Conservation (phyloP, 129 eudicot genomes). For the Heracleum sosnowskyi region DNA sequence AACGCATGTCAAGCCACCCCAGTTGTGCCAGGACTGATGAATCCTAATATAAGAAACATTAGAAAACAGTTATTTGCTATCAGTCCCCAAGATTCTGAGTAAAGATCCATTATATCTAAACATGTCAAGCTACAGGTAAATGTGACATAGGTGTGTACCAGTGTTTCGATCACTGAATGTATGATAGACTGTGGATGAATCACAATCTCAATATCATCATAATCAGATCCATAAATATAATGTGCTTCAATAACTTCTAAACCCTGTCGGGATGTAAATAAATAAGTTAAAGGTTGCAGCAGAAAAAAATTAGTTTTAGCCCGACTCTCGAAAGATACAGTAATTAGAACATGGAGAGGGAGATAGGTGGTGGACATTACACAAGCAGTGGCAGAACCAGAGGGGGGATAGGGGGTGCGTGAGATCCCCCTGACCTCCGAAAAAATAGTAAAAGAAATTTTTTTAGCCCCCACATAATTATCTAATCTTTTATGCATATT, state of each 20-base stretch:
- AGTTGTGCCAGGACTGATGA: conserved; percentile 88
- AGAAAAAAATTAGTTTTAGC: neutral
- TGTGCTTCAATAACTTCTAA: conserved; percentile 98
- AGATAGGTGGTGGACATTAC: neutral
- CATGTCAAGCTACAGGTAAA: neutral
- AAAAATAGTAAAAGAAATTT: no score
- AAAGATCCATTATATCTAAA: neutral
- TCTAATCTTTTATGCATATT: no score
- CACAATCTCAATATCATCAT: conserved; percentile 86
- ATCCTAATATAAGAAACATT: conserved; percentile 41
- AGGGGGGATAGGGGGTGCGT: no score
- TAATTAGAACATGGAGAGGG: neutral
- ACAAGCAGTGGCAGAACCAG: no score
- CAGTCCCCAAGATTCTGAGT: neutral
- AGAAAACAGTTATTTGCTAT: neutral
- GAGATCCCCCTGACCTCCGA: no score
- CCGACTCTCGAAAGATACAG: neutral
- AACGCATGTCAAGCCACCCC: conserved; percentile 99
- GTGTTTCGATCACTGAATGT: conserved; percentile 97
- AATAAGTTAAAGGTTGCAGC: neutral
- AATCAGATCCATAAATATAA: conserved; percentile 85
- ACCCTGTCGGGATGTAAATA: conserved; percentile 45
- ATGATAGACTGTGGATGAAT: conserved; percentile 98
- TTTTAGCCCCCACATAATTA: no score
- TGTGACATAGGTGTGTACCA: conserved; percentile 34